Evolutionary conservation across 257 asterid species (phyloP).

Genomic region (Catharanthus roseus): DNA sequence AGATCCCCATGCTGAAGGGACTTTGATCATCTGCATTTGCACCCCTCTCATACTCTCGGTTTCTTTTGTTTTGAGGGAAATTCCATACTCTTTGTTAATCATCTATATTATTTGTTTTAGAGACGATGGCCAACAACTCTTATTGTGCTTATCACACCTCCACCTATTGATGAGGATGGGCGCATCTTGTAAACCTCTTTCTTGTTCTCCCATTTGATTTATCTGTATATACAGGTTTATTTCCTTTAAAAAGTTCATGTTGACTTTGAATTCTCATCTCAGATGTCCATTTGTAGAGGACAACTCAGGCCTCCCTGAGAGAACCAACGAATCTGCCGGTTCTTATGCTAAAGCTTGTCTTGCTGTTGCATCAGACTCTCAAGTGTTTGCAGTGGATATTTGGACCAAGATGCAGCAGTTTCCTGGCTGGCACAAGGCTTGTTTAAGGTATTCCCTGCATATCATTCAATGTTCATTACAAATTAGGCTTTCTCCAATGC

Average conservation of each 20-base stretch:
- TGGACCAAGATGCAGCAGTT: conserved; percentile 82
- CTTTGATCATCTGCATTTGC: background rate
- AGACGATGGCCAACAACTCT: conserved; percentile 64
- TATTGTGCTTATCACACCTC: conserved; percentile 75
- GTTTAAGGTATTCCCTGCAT: conserved; percentile 39
- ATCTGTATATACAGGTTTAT: background rate
- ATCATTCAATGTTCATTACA: background rate
- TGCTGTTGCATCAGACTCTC: conserved; percentile 61
- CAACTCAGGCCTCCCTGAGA: conserved; percentile 54
- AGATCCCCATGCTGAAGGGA: background rate
- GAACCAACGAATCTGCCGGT: conserved; percentile 82
- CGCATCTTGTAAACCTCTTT: conserved; percentile 51
- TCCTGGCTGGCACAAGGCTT: conserved; percentile 58
- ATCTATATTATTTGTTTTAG: conserved; percentile 28
- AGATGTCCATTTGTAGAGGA: conserved; percentile 44
- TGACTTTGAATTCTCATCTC: background rate
- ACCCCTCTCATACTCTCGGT: background rate
- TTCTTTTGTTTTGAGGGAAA: too few relatives aligned
- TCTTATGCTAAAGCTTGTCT: conserved; percentile 63
- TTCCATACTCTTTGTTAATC: background rate
- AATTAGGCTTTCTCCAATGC: background rate
- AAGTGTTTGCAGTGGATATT: conserved; percentile 46
- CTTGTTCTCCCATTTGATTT: background rate
- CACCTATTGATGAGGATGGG: conserved; percentile 70
- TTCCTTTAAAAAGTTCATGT: background rate